Evolutionary conservation across 495 filamentous ascomycete genomes (phyloP).

Genomic region (Talaromyces borbonicus): DNA sequence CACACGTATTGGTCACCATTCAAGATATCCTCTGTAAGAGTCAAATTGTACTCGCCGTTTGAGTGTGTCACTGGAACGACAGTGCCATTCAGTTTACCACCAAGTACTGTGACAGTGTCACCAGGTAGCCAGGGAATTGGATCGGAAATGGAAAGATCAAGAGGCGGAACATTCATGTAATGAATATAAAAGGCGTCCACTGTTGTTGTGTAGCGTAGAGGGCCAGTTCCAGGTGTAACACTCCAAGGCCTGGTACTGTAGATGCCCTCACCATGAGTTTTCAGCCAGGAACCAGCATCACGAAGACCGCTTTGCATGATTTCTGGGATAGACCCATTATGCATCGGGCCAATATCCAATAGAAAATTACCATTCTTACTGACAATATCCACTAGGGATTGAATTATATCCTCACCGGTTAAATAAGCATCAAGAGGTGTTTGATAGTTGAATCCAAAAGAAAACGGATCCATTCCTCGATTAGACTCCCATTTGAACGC

Average conservation of each 20-base stretch:
- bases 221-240: constrained; percentile 36
- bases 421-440: constrained; percentile 38
- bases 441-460: constrained; percentile 45
- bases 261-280: constrained; percentile 40
- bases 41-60: constrained; percentile 15
- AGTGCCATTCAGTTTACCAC: constrained; percentile 26
- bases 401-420: constrained; percentile 36
- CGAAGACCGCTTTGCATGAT: constrained; percentile 36
- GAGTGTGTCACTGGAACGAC: constrained; percentile 12
- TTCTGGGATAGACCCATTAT: constrained; percentile 41
- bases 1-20: constrained; percentile 34
- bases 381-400: constrained; percentile 40
- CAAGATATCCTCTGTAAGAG: constrained; percentile 21
- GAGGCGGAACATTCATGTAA: constrained; percentile 30
- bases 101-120: constrained; percentile 36
- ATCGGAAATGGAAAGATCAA: constrained; percentile 24
- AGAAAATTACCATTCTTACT: constrained; percentile 49
- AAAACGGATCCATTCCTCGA: constrained; percentile 45
- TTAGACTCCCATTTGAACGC: constrained; percentile 40
- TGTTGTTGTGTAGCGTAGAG: constrained; percentile 41
- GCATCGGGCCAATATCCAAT: constrained; percentile 43
- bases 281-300: constrained; percentile 42
- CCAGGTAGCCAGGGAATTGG: constrained; percentile 35
- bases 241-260: constrained; percentile 50
- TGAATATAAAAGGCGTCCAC: constrained; percentile 44